phyloP scores from a whole-genome alignment of 2,329 filamentous ascomycete species.

The Cladosporium colombiae region DNA sequence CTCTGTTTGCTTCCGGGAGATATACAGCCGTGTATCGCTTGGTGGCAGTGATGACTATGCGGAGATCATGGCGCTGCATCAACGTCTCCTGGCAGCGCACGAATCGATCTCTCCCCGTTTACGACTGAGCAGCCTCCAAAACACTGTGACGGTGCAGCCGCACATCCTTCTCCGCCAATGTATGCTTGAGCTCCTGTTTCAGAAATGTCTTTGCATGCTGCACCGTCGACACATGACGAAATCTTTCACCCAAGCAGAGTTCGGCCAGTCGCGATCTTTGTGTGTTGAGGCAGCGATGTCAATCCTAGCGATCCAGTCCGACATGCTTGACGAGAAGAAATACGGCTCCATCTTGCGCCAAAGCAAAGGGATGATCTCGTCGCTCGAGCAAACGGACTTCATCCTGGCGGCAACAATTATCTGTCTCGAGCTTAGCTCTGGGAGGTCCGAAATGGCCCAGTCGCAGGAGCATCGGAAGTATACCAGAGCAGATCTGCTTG shows the following conservation, averaged over 20 bases:
- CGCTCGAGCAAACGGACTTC: conserved; percentile 39
- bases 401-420: conserved; percentile 51
- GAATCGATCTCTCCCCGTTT: neutral
- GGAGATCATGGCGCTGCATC: neutral
- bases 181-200: neutral
- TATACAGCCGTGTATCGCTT: neutral
- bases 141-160: neutral
- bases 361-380: neutral
- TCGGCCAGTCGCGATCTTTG: neutral
- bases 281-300: neutral
- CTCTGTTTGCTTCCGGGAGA: neutral
- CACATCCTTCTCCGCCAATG: neutral
- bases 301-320: neutral
- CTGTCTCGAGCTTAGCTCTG: conserved; percentile 45
- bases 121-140: neutral
- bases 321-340: neutral
- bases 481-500: neutral
- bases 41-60: neutral
- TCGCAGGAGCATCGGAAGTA: neutral
- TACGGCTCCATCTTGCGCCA: neutral
- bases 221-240: neutral
- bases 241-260: neutral
- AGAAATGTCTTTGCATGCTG: neutral
- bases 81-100: neutral
- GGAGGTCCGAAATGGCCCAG: conserved; percentile 10